phyloP scores from a whole-genome alignment of 2,329 filamentous ascomycete genomes.

The Allantophomopsis lycopodina region DNA sequence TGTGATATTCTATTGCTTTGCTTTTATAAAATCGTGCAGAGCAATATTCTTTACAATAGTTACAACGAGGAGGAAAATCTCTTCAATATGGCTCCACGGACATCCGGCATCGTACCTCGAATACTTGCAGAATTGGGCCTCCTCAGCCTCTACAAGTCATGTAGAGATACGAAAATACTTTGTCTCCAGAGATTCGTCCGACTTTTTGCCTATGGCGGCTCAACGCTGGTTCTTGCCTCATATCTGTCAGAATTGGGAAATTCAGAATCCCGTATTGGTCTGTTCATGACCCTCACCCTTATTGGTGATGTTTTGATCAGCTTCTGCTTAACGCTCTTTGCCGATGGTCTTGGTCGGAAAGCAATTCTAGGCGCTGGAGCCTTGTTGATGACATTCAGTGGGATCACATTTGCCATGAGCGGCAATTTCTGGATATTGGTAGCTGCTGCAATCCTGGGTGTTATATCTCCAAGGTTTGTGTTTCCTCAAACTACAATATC shows the following conservation, averaged over 20 bases:
- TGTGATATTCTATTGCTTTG: too few relatives aligned
- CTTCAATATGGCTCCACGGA: not conserved
- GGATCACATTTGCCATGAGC: slow-evolving; percentile 36
- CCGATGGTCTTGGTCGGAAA: slow-evolving; percentile 41
- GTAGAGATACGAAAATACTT: slow-evolving; percentile 39
- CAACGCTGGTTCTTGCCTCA: slow-evolving; percentile 40
- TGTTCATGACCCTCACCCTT: slow-evolving; percentile 54
- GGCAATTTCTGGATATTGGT: slow-evolving; percentile 45
- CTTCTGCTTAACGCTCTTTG: slow-evolving; percentile 41
- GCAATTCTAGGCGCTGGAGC: slow-evolving; percentile 39
- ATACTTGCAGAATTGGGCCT: slow-evolving; percentile 29
- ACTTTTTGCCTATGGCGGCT: slow-evolving; percentile 47
- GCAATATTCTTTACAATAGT: too few relatives aligned
- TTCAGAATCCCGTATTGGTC: slow-evolving; percentile 36
- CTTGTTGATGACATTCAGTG: slow-evolving; percentile 38
- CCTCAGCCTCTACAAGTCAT: slow-evolving; percentile 24
- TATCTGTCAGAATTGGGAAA: slow-evolving; percentile 36
- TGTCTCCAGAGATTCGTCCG: slow-evolving; percentile 45
- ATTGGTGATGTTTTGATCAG: slow-evolving; percentile 45
- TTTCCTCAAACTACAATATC: not conserved
- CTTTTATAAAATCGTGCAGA: too few relatives aligned
- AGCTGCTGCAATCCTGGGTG: slow-evolving; percentile 40
- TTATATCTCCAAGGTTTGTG: slow-evolving; percentile 39
- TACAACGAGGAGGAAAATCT: too few relatives aligned
- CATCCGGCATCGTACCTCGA: not conserved